Percentiles rank a stretch among this genome's conserved stretches.
Conservation (phyloP, 805 yeast species). For the Pichia cephalocereana region DNA sequence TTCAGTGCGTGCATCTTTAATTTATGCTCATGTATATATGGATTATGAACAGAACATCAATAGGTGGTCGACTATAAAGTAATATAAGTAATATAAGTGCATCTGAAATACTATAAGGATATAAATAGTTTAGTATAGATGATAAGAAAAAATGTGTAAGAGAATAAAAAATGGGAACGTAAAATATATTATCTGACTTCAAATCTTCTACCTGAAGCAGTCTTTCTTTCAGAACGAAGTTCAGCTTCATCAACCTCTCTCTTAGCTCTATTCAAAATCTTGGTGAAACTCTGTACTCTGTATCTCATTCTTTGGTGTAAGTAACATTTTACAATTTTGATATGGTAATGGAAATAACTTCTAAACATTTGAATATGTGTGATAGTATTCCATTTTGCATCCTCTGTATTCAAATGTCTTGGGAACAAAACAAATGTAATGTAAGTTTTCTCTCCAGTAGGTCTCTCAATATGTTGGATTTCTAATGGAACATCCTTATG, state of each 20-base stretch:
- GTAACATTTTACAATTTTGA: constrained; percentile 96
- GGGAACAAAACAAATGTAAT: constrained; percentile 73
- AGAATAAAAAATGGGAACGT: not conserved
- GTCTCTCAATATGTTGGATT: constrained; percentile 37
- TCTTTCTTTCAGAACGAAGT: constrained; percentile 39
- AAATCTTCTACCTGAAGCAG: constrained; percentile 66
- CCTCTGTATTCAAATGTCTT: constrained; percentile 58
- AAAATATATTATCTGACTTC: constrained; percentile 23
- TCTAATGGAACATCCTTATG: constrained; percentile 92
- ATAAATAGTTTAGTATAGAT: too few species aligned
- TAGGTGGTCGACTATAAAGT: too few species aligned
- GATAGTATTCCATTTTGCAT: constrained; percentile 70
- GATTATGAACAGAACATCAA: too few species aligned
- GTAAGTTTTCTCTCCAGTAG: constrained; percentile 30
- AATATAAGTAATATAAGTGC: too few species aligned
- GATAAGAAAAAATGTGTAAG: not conserved
- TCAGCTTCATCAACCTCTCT: constrained; percentile 82
- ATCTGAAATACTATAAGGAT: too few species aligned
- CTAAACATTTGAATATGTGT: constrained; percentile 88
- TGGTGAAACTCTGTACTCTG: constrained; percentile 87
- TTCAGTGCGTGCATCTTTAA: too few species aligned
- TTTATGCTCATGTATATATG: too few species aligned
- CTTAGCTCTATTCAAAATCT: constrained; percentile 93
- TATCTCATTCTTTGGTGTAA: constrained; percentile 98
- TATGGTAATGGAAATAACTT: constrained; percentile 97